Conservation (phyloP, 2,329 filamentous ascomycete species). For the Botryosphaeria dothidea region DNA sequence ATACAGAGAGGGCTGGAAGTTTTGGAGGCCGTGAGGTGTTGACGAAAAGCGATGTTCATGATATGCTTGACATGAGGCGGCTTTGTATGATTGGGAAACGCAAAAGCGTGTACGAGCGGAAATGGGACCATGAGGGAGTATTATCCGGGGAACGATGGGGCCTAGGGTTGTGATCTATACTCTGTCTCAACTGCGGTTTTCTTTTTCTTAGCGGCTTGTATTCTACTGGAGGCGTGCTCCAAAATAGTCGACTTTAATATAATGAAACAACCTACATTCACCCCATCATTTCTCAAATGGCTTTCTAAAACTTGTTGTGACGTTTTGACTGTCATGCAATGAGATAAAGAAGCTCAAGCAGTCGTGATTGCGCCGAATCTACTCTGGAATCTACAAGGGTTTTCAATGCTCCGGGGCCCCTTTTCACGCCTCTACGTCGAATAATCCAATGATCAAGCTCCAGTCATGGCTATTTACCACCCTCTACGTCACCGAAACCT, state of each 20-base stretch:
- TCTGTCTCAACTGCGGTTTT: background rate
- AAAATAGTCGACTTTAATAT: conserved; percentile 6
- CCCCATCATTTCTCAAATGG: background rate
- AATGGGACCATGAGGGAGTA: background rate
- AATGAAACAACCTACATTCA: background rate
- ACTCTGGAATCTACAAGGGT: too few species aligned
- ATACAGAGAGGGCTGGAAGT: conserved; percentile 42
- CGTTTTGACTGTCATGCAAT: too few species aligned
- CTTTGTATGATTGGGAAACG: background rate
- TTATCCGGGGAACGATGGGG: background rate
- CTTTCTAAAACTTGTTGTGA: background rate
- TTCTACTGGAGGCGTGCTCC: background rate
- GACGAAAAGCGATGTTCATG: background rate
- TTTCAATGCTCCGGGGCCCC: too few species aligned
- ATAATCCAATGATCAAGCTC: background rate
- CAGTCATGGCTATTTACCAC: too few species aligned
- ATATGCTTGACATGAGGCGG: background rate
- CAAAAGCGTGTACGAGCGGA: background rate
- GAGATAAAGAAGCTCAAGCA: too few species aligned
- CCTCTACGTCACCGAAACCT: background rate
- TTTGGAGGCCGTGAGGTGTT: conserved; percentile 36
- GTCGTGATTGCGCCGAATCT: too few species aligned
- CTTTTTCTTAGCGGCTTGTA: background rate
- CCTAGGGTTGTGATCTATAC: background rate
- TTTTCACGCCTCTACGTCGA: background rate